Evolutionary conservation across 345 rosid species (phyloP).

Genomic region (Reutealis trisperma): DNA sequence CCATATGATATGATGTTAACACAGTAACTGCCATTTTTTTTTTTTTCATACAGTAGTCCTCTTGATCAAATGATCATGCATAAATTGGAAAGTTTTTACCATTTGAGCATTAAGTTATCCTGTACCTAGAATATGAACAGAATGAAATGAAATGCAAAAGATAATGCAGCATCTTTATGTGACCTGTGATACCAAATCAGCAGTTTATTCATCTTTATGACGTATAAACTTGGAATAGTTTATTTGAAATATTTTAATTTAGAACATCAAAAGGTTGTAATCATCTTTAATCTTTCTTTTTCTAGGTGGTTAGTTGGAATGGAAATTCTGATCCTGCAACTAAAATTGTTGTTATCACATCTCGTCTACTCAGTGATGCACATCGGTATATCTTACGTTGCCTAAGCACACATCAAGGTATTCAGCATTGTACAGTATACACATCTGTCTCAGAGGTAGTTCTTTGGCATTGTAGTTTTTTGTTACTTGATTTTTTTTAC

Average conservation of each 20-base stretch:
- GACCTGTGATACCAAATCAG: neutral
- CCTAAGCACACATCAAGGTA: constrained; percentile 57
- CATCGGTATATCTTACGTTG: constrained; percentile 90
- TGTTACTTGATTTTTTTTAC: neutral
- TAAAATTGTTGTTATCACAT: constrained; percentile 70
- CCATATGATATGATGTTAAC: neutral
- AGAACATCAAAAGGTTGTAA: constrained; percentile 9
- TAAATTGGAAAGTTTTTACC: neutral
- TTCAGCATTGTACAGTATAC: constrained; percentile 55
- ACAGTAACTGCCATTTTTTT: neutral
- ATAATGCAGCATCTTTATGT: neutral
- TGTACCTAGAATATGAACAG: neutral
- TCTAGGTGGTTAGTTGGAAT: constrained; percentile 77
- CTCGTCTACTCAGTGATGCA: constrained; percentile 82
- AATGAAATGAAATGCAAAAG: neutral
- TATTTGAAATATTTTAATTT: neutral
- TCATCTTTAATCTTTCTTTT: constrained; percentile 19
- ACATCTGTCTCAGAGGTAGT: constrained; percentile 93
- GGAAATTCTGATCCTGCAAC: constrained; percentile 46
- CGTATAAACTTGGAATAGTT: neutral
- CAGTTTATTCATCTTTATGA: neutral
- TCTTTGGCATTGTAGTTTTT: constrained; percentile 12
- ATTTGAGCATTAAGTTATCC: neutral
- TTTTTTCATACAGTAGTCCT: neutral
- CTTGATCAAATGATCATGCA: neutral